A percentile compares a stretch with the other conserved stretches of the same genome.
phyloP scores from a whole-genome alignment of 2,329 filamentous ascomycete species.

The Alternaria metachromatica region DNA sequence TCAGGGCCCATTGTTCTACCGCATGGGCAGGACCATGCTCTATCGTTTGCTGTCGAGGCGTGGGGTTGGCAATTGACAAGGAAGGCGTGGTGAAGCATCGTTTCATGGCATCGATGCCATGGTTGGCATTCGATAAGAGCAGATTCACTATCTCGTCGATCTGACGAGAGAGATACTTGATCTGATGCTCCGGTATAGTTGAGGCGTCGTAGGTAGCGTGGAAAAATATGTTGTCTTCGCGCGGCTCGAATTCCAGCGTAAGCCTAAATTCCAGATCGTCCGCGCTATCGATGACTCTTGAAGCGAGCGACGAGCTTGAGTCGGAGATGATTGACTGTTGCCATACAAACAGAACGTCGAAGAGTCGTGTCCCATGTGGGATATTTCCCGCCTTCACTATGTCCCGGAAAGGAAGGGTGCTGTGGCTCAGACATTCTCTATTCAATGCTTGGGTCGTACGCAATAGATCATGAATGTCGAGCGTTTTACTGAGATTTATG shows the following conservation, averaged over 20 bases:
- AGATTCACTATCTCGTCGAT: conserved; percentile 61
- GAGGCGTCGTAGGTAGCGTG: conserved; percentile 63
- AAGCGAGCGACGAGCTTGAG: conserved; percentile 38
- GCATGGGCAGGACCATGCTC: conserved; percentile 44
- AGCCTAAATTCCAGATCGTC: conserved; percentile 80
- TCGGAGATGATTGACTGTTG: conserved; percentile 70
- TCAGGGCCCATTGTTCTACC: conserved; percentile 62
- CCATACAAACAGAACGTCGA: conserved; percentile 83
- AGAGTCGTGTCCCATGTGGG: conserved; percentile 65
- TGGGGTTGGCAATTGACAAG: conserved; percentile 53
- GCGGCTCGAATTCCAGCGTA: conserved; percentile 77
- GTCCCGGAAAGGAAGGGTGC: conserved; percentile 68
- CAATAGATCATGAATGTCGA: conserved; percentile 66
- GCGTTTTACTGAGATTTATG: conserved; percentile 62
- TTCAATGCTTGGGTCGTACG: conserved; percentile 69
- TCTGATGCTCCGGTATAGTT: conserved; percentile 62
- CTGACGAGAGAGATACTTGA: conserved; percentile 65
- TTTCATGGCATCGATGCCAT: conserved; percentile 36
- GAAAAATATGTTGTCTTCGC: conserved; percentile 52
- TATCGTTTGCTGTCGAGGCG: conserved; percentile 32
- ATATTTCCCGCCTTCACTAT: conserved; percentile 69
- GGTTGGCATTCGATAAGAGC: conserved; percentile 51
- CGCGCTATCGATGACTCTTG: conserved; percentile 65
- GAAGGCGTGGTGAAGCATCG: conserved; percentile 28
- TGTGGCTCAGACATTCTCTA: conserved; percentile 69